A percentile compares a stretch with the other conserved stretches of the same genome.
Conservation (phyloP, 441 rosid species). For the Eruca vesicaria region DNA sequence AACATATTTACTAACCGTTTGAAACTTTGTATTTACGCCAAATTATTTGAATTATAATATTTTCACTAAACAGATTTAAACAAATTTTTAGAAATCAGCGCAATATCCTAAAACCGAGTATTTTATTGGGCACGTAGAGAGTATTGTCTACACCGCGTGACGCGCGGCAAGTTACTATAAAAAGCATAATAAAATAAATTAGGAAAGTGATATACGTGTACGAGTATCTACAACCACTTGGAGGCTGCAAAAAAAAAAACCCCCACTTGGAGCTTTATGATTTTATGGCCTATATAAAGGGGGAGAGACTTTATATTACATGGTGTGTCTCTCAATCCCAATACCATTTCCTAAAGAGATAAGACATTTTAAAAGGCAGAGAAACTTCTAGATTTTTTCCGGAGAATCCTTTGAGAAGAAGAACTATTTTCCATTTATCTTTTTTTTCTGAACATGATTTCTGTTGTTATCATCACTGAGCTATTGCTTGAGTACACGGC, state of each 20-base stretch:
- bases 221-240: background rate
- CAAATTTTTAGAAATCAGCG: background rate
- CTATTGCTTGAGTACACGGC: slow-evolving; percentile 47
- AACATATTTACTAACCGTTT: background rate
- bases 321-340: background rate
- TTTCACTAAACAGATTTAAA: background rate
- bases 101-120: background rate
- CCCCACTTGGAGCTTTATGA: background rate
- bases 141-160: background rate
- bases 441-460: slow-evolving; percentile 39
- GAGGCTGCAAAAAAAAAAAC: too few species aligned
- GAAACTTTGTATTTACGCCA: background rate
- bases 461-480: slow-evolving; percentile 44
- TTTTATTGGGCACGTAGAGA: background rate
- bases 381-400: background rate
- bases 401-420: background rate
- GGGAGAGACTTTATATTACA: too few species aligned
- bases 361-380: background rate
- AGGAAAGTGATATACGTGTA: background rate
- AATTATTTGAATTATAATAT: background rate
- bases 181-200: background rate
- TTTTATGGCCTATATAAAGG: background rate
- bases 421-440: background rate
- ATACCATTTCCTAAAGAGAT: background rate
- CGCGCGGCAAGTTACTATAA: background rate